phyloP scores from a whole-genome alignment of 257 asterid genomes.

The Solanum commersonii region DNA sequence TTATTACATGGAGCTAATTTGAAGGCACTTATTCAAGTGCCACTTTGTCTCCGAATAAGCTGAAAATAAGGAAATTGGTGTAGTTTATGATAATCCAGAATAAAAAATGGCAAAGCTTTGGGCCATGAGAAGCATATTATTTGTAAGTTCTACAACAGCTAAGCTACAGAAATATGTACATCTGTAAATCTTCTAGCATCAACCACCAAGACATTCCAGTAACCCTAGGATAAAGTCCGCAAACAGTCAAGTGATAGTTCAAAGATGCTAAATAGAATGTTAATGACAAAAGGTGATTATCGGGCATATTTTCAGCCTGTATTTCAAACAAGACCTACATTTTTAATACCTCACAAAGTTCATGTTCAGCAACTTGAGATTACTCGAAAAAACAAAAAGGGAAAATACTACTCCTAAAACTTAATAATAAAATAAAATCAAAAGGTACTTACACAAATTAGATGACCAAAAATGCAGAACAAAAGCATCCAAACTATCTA shows the following conservation, averaged over 20 bases:
- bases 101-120: not conserved
- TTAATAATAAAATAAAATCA: not conserved
- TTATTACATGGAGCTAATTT: not conserved
- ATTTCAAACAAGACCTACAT: not conserved
- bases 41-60: not conserved
- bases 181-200: not conserved
- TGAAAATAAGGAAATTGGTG: not conserved
- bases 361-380: not conserved
- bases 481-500: not conserved
- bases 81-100: not conserved
- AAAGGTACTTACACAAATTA: not conserved
- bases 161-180: not conserved
- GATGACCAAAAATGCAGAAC: not conserved
- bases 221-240: not conserved
- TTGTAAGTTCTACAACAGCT: not conserved
- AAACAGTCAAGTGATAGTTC: not conserved
- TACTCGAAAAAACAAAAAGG: not conserved
- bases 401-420: not conserved
- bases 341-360: not conserved
- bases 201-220: not conserved
- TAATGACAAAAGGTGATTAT: not conserved
- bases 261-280: not conserved
- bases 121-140: not conserved
- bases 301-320: not conserved
- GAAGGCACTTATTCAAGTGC: not conserved